Base-by-base conservation (phyloP, 352 stramenopile species). In the Globisporangium spiculum region DNA sequence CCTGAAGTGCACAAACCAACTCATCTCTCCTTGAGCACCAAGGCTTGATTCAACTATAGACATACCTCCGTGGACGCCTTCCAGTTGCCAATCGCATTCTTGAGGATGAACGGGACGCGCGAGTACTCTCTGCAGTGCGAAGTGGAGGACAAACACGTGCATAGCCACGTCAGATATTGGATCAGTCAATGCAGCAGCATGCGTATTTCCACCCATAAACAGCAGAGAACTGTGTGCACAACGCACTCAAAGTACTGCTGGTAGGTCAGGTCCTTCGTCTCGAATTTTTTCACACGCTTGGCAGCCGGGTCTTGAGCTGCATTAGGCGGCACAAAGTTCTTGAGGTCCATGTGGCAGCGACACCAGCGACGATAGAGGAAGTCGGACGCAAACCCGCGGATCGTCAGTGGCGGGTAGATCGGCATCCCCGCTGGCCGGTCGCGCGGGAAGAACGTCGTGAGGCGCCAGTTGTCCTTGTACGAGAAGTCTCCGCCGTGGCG, bases 331-430 rank as follows among this genome's bases (percentile, higher is more conserved):
- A 81, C 18, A 60, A 87, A 94, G 3, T 88, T 67, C 3, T 76
- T 74, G 57, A 96, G 73, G 38, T 80, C 63, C 84, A 96, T 94
- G 74, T 94, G 83, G 55, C 83, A 81, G 59, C 88, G 85, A 59
- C 71, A 92, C 84, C 88, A 96, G n/a, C 88, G 87, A n/a, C 85
- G 81, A 59, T 93, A 93, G 27, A 96, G 63, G 54, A 96, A 96
- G 60, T 94, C 84, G 5, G 88, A 96, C 24, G 73, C 73, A 63
- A 96, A 94, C 10, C 76, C 69, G 24, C 75, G 66, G 12, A 79
- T 74, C 0, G 71, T 27, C 20, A 83, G 54, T 12, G 76, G 59
- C 24, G 81, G 76, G 12, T 73, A 63, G 22, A 46, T 50, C 16
- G 67, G 70, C 67, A 79, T 69, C 1, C 6, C 61, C 6, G 44